Percentiles rank a stretch among this genome's conserved stretches.
Conservation (phyloP, 2,329 filamentous ascomycete genomes). For the Exophiala dermatitidis region DNA sequence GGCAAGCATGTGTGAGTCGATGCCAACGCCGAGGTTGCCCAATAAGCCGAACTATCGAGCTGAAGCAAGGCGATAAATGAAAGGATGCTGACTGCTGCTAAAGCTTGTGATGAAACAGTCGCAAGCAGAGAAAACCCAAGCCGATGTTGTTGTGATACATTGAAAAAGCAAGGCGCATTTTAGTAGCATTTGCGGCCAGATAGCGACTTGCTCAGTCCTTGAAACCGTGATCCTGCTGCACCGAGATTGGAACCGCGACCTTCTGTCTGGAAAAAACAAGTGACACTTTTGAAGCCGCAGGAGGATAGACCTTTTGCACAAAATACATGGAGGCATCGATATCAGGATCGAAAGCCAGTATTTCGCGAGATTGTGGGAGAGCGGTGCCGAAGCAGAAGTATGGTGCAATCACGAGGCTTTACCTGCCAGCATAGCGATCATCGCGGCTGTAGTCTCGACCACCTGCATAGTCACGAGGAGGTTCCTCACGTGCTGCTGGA, state of each 20-base stretch:
- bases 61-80: conserved; percentile 22
- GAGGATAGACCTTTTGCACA: conserved; percentile 12
- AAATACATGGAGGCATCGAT: conserved; percentile 23
- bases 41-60: conserved; percentile 23
- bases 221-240: conserved; percentile 19
- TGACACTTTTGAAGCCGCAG: conserved; percentile 20
- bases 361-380: conserved; percentile 7
- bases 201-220: conserved; percentile 16
- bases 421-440: conserved; percentile 26
- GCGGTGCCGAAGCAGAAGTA: conserved; percentile 3
- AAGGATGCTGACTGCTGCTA: conserved; percentile 19
- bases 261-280: conserved; percentile 18
- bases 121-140: conserved; percentile 20
- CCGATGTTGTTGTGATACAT: conserved; percentile 24
- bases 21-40: conserved; percentile 16
- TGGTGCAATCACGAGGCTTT: conserved; percentile 4
- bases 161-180: conserved; percentile 20
- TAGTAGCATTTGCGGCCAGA: conserved; percentile 12
- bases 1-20: conserved; percentile 21
- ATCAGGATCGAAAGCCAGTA: conserved; percentile 5
- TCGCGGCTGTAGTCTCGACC: conserved; percentile 27
- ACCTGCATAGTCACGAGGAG: conserved; percentile 25
- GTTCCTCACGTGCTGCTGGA: conserved; percentile 23
- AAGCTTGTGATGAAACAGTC: conserved; percentile 21
- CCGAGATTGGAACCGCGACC: conserved; percentile 15